These are phyloP conservation scores for Hyphopichia buzzinii DNA, from an alignment of 1,139 yeast species.

Conservation along the genomic window DNA sequence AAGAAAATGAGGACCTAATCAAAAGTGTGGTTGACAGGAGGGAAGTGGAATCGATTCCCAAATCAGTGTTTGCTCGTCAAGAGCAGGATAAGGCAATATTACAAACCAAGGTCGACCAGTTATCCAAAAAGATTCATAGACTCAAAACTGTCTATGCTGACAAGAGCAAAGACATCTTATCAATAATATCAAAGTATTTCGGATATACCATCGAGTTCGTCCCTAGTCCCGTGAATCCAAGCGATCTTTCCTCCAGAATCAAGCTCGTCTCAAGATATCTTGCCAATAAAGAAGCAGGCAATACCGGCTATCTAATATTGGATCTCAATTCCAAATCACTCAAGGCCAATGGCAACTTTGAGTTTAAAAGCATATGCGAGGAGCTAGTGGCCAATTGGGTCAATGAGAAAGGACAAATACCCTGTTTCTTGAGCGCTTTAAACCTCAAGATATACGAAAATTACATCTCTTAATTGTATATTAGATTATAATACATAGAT, in stretches of 20 bases:
- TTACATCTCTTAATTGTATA: not conserved
- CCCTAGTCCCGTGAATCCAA: slow-evolving; percentile 56
- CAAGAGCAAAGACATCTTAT: slow-evolving; percentile 72
- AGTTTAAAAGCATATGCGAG: slow-evolving; percentile 50
- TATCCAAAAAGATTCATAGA: slow-evolving; percentile 57
- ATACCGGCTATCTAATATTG: slow-evolving; percentile 34
- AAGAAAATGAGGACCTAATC: slow-evolving; percentile 62
- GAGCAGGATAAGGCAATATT: slow-evolving; percentile 52
- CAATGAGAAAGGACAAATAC: slow-evolving; percentile 65
- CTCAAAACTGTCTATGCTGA: slow-evolving; percentile 63
- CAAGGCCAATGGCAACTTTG: slow-evolving; percentile 43
- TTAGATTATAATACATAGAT: not conserved
- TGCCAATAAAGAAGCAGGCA: slow-evolving; percentile 12
- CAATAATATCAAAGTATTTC: slow-evolving; percentile 63
- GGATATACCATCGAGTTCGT: slow-evolving; percentile 77
- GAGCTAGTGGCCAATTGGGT: slow-evolving; percentile 67
- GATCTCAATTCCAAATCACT: slow-evolving; percentile 36
- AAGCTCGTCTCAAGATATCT: slow-evolving; percentile 62
- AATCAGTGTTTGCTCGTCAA: slow-evolving; percentile 62
- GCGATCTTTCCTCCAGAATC: slow-evolving; percentile 47
- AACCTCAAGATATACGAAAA: slow-evolving; percentile 61
- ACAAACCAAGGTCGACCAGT: slow-evolving; percentile 49
- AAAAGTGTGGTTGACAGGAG: slow-evolving; percentile 10
- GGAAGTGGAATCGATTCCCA: slow-evolving; percentile 42
- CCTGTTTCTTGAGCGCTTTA: slow-evolving; percentile 78